Percentiles rank a stretch among this genome's conserved stretches.
Evolutionary conservation across 2,329 filamentous ascomycete genomes (phyloP).

Genomic region (Tricladium varicosporioides): DNA sequence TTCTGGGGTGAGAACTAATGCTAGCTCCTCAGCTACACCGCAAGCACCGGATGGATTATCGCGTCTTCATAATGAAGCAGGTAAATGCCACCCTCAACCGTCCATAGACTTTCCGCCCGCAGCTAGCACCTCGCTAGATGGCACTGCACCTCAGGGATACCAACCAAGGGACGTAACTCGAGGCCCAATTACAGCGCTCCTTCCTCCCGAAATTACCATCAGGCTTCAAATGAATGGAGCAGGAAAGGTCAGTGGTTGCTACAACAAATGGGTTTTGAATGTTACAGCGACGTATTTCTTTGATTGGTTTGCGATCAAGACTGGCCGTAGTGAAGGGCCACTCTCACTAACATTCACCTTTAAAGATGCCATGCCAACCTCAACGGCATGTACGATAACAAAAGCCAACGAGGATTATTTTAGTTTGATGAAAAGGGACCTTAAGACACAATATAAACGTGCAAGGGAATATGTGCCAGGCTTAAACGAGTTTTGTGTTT

Average conservation of each 20-base stretch:
- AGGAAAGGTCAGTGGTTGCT: slow-evolving; percentile 1
- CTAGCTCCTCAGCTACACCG: neutral
- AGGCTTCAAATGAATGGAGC: slow-evolving; percentile 6
- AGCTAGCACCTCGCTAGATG: neutral
- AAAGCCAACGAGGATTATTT: neutral
- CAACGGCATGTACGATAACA: neutral
- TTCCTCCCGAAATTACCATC: slow-evolving; percentile 3
- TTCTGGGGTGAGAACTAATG: neutral
- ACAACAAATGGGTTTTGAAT: neutral
- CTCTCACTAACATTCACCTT: slow-evolving; percentile 1
- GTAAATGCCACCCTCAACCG: no score
- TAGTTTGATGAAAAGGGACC: neutral
- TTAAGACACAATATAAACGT: neutral
- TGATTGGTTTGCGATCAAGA: slow-evolving; percentile 3
- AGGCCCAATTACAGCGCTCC: neutral
- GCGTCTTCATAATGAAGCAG: neutral
- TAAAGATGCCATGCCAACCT: slow-evolving; percentile 1
- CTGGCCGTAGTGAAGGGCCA: slow-evolving; percentile 4
- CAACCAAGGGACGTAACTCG: neutral
- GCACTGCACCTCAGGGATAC: neutral
- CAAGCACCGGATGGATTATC: neutral
- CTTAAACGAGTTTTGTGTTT: slow-evolving; percentile 1
- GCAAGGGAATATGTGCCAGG: neutral
- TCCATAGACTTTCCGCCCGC: no score
- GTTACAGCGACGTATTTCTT: slow-evolving; percentile 3